Base-by-base conservation (phyloP, 2,329 filamentous ascomycete species). In the Pseudocercospora musae region DNA sequence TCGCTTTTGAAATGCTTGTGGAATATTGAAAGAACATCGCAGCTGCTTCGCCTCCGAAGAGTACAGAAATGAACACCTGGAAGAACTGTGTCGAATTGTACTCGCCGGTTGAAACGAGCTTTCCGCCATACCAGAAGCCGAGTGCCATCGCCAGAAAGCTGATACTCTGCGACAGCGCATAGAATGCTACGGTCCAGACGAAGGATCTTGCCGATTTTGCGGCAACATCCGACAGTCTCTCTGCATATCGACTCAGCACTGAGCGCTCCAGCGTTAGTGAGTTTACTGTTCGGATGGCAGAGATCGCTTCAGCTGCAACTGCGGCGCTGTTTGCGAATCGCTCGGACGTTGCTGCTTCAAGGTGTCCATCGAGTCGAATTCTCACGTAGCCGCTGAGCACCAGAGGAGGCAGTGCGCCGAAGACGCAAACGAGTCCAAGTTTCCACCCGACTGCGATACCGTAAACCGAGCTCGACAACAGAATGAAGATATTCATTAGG, bases 21-120 rank as follows among this genome's bases (percentile, higher is more conserved):
- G 71, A 85, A 65, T 89, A 88, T 49, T 84, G 84, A 66, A 92
- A 85, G 59, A 87, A 85, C 65, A 88, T 83, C 1, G 87, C 89
- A 0, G 88, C 87, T 0, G 81, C 79, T 73, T 92, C 87, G 10
- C 85, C 86, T 0, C 87, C 87, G 66, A 90, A 84, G 27, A 89
- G 83, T 10, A 70, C 58, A 0, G 87, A 84, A 73, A 89, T 85
- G 72, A 88, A 89, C 40, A 84, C 78, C 1, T 83, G 78, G 69
- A 85, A 85, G 70, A 86, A 86, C 18, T 81, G 73, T 2, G 75
- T 60, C 7, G 66, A 64, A 3, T 65, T 70, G 64, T 75, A 75
- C 48, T 76, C 72, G 8, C 70, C 68, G 29, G 56, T 64, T 3
- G 69, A 66, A 10, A 76, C 62, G 8, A 77, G 69, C 29, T 62